Conservation (phyloP, 192 early-diverging fungal species). For the Coemansia pectinata region DNA sequence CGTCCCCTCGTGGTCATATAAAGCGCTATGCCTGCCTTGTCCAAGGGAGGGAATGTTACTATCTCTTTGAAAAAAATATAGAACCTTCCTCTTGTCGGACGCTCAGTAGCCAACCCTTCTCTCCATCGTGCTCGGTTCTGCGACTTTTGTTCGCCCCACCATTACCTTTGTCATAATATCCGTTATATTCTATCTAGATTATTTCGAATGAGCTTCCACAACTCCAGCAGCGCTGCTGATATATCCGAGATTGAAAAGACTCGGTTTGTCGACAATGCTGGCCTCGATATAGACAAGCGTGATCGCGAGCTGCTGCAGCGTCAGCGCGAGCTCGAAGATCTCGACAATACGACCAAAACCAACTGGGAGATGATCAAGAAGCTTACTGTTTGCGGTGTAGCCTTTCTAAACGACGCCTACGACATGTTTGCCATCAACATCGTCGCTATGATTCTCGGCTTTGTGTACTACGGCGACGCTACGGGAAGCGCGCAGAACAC, state of each 20-base stretch:
- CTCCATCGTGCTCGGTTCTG: constrained; percentile 16
- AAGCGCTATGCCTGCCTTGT: not conserved
- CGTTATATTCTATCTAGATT: not conserved
- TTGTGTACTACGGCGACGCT: constrained; percentile 61
- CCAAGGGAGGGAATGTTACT: not conserved
- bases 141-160: constrained; percentile 11
- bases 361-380: constrained; percentile 76
- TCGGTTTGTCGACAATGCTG: not conserved
- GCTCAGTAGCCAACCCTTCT: constrained; percentile 6
- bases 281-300: constrained; percentile 33
- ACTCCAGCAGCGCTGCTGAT: constrained; percentile 27
- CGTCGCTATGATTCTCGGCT: constrained; percentile 84
- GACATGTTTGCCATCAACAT: constrained; percentile 94
- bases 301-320: constrained; percentile 48
- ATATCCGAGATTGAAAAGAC: constrained; percentile 41
- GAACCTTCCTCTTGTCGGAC: not conserved
- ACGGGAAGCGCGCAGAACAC: constrained; percentile 46
- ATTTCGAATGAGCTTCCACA: constrained; percentile 32
- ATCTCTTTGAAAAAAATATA: not conserved
- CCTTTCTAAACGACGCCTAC: constrained; percentile 95
- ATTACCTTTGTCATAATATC: not conserved
- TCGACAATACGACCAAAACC: constrained; percentile 63
- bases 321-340: constrained; percentile 45
- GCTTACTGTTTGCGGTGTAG: constrained; percentile 71
- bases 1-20: not conserved